Conservation (phyloP, 768 basidiomycete genomes). For the Harrya chromipes region DNA sequence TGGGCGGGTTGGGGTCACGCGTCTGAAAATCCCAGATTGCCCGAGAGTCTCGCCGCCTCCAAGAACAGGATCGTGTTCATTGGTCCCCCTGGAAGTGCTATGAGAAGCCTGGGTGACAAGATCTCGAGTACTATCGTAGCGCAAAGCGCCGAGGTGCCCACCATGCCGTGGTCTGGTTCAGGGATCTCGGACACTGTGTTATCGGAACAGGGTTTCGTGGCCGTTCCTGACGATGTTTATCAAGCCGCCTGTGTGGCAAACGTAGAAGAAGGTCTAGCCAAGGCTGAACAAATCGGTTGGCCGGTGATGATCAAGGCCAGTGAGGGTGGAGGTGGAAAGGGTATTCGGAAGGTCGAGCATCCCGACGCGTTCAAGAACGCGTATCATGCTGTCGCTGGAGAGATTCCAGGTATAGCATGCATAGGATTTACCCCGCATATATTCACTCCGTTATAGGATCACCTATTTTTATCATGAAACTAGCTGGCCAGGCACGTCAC, state of each 20-base stretch:
- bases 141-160: conserved; percentile 93
- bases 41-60: conserved; percentile 87
- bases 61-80: conserved; percentile 99
- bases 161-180: conserved; percentile 98
- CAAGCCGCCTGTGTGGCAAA: conserved; percentile 80
- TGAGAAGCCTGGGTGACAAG: conserved; percentile 99
- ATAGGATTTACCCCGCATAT: conserved; percentile 1
- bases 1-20: conserved; percentile 99
- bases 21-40: conserved; percentile 95
- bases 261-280: conserved; percentile 82
- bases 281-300: conserved; percentile 87
- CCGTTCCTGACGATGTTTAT: conserved; percentile 91
- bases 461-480: conserved; percentile 99
- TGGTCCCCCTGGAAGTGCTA: conserved; percentile 96
- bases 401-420: conserved; percentile 80
- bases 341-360: conserved; percentile 91
- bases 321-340: conserved; percentile 98
- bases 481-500: conserved; percentile 96
- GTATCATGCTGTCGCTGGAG: conserved; percentile 89
- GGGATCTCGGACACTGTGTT: conserved; percentile 87
- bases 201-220: conserved; percentile 86
- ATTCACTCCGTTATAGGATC: conserved; percentile 59
- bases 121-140: conserved; percentile 99
- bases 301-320: conserved; percentile 99
- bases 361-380: conserved; percentile 91